phyloP scores from a whole-genome alignment of 2,329 filamentous ascomycete genomes.

The Aspergillus viridinutans region DNA sequence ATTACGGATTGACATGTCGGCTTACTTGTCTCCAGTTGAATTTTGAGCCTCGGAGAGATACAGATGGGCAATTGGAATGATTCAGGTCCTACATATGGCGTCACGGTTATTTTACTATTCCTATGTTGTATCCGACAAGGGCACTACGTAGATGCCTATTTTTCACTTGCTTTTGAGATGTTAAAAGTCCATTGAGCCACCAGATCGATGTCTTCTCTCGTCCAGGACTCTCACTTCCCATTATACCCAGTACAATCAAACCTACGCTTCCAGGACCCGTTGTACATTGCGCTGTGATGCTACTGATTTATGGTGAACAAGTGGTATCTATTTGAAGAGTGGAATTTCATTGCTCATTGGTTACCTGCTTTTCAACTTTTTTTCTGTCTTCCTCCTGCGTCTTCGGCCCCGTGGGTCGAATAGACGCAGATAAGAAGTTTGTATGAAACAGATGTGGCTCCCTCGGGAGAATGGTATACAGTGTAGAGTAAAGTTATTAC shows the following conservation, averaged over 20 bases:
- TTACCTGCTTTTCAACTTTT: slow-evolving; percentile 7
- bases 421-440: slow-evolving; percentile 1
- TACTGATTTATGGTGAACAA: background rate
- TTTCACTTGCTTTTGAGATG: background rate
- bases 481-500: slow-evolving; percentile 10
- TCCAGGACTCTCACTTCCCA: background rate
- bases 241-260: background rate
- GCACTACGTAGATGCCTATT: background rate
- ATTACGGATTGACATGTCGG: background rate
- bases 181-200: background rate
- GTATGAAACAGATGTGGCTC: slow-evolving; percentile 3
- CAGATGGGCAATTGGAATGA: slow-evolving; percentile 1
- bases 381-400: slow-evolving; percentile 4
- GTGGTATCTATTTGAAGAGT: slow-evolving; percentile 9
- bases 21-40: slow-evolving; percentile 14
- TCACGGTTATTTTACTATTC: background rate
- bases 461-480: slow-evolving; percentile 12
- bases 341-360: slow-evolving; percentile 9
- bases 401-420: background rate
- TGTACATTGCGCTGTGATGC: background rate
- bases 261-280: background rate
- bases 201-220: background rate
- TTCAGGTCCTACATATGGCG: background rate
- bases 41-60: slow-evolving; percentile 17
- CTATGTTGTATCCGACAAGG: background rate